Evolutionary conservation across 176 grass and related monocot genomes (phyloP).

Genomic region (Eragrostis nindensis): DNA sequence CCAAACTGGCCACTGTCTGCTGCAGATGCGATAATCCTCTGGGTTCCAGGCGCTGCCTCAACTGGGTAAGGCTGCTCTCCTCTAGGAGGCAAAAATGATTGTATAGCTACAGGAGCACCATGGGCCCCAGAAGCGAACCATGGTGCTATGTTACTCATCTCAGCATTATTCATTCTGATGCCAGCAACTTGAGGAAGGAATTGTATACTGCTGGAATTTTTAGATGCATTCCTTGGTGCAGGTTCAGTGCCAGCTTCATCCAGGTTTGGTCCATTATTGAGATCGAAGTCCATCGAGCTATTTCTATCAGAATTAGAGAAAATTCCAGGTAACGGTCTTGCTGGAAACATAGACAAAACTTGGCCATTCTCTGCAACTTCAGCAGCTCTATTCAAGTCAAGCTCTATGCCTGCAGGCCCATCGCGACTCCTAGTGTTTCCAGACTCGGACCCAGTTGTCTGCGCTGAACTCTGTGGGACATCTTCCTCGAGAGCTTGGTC

Average conservation of each 20-base stretch:
- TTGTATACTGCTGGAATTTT: constrained; percentile 55
- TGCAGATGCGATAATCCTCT: constrained; percentile 64
- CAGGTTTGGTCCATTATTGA: constrained; percentile 71
- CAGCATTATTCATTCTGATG: constrained; percentile 63
- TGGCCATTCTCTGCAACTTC: constrained; percentile 62
- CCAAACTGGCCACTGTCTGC: constrained; percentile 59
- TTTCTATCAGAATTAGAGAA: constrained; percentile 53
- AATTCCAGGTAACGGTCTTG: constrained; percentile 45
- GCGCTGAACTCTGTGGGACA: constrained; percentile 53
- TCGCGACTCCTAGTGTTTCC: constrained; percentile 54
- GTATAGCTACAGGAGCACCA: constrained; percentile 67
- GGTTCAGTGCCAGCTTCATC: constrained; percentile 61
- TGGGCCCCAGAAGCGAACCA: constrained; percentile 61
- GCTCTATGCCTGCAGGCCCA: constrained; percentile 52
- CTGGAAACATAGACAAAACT: constrained; percentile 44
- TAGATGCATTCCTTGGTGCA: constrained; percentile 50
- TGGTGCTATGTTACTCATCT: constrained; percentile 63
- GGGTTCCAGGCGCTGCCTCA: constrained; percentile 50
- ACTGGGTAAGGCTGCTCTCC: constrained; percentile 68
- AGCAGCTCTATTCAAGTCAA: constrained; percentile 79
- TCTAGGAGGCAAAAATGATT: constrained; percentile 73
- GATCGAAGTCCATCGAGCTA: constrained; percentile 65
- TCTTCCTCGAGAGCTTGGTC: constrained; percentile 74
- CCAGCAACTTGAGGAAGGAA: constrained; percentile 60
- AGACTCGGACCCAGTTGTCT: constrained; percentile 61